phyloP scores from a whole-genome alignment of 208 protist species.

The Trypanosoma vivax region DNA sequence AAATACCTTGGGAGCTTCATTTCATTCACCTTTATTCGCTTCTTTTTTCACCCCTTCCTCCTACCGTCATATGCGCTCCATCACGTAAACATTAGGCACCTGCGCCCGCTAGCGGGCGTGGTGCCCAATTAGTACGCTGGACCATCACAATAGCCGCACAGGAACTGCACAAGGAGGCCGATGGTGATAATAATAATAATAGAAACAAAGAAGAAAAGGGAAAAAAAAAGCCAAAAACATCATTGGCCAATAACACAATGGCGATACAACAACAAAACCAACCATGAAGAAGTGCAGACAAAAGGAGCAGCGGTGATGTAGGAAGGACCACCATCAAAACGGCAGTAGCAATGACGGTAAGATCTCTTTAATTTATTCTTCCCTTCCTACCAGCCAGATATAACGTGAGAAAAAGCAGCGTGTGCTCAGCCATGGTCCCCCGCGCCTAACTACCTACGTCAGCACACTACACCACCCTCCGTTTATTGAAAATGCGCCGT shows the following conservation, averaged over 20 bases:
- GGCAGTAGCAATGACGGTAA: too few relatives aligned
- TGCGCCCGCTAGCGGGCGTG: too few relatives aligned
- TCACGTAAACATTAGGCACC: too few relatives aligned
- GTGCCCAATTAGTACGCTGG: background rate
- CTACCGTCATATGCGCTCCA: background rate
- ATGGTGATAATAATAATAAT: background rate
- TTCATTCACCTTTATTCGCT: background rate
- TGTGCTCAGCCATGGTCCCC: background rate
- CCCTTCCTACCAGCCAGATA: too few relatives aligned
- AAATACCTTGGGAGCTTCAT: too few relatives aligned
- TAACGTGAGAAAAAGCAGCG: background rate
- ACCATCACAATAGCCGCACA: background rate
- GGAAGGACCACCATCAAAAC: too few relatives aligned
- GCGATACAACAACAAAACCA: background rate
- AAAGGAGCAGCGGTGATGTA: too few relatives aligned
- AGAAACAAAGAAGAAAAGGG: background rate
- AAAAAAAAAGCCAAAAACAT: constrained; percentile 6
- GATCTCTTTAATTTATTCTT: too few relatives aligned
- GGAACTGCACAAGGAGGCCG: background rate
- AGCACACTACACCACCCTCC: constrained; percentile 54
- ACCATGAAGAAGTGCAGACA: constrained; percentile 12
- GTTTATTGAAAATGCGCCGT: constrained; percentile 63
- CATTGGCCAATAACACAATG: background rate
- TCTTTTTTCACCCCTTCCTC: background rate
- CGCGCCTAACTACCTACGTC: background rate